Conservation (phyloP, 768 basidiomycete species). For the Tricholoma hemisulphureum region DNA sequence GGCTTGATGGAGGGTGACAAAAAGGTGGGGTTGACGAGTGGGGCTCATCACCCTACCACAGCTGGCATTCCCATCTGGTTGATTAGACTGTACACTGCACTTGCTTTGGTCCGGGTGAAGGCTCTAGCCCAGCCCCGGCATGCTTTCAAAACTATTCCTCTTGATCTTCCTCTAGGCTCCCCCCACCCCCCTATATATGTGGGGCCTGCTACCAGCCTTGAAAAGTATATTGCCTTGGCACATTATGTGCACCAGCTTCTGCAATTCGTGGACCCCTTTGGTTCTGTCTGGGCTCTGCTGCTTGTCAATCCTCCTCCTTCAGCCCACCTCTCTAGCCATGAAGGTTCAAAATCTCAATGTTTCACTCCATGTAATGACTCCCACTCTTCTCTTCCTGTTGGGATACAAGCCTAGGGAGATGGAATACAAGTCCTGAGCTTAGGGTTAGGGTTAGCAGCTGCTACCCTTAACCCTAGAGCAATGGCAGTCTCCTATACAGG, state of each 20-base stretch:
- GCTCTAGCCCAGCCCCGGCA: not conserved
- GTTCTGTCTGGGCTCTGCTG: not conserved
- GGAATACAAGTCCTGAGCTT: too few species aligned
- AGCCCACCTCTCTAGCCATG: not conserved
- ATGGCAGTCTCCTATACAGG: too few species aligned
- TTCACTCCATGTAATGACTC: slow-evolving; percentile 6
- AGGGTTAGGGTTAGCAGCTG: too few species aligned
- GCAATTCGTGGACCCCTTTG: not conserved
- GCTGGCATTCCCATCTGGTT: too few species aligned
- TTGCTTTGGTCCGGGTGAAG: not conserved
- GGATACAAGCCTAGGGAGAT: too few species aligned
- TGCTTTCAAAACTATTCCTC: not conserved
- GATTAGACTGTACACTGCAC: not conserved
- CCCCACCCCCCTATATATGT: not conserved
- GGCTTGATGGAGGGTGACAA: too few species aligned
- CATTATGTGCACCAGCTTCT: not conserved
- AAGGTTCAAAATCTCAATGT: not conserved
- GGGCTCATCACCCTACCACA: too few species aligned
- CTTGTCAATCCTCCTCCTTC: not conserved
- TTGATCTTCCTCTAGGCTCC: not conserved
- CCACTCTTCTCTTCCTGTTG: too few species aligned
- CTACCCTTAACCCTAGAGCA: too few species aligned
- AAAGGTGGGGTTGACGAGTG: too few species aligned
- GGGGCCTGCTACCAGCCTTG: not conserved
- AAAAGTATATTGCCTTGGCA: not conserved